These are phyloP conservation scores for Syzygium malaccense DNA, from an alignment of 441 rosid species.

Conservation along the genomic window DNA sequence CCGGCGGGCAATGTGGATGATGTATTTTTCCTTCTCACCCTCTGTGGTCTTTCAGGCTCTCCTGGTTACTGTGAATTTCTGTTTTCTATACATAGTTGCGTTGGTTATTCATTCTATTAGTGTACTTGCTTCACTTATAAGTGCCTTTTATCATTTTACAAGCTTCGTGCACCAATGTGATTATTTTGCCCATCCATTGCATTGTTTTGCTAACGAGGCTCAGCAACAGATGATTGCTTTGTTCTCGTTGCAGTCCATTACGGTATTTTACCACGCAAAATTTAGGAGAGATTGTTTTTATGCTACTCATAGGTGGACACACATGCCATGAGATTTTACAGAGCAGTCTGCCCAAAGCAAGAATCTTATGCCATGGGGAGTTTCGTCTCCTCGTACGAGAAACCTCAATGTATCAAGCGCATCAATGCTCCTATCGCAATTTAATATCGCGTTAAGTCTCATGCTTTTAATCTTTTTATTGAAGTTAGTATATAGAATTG, in stretches of 20 bases:
- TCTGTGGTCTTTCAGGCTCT: background rate
- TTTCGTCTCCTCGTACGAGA: background rate
- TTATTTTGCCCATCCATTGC: background rate
- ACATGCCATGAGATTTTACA: background rate
- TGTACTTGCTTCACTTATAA: background rate
- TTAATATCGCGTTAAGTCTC: background rate
- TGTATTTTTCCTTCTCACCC: background rate
- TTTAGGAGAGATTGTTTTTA: background rate
- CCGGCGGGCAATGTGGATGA: background rate
- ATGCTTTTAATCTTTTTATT: background rate
- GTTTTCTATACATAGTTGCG: background rate
- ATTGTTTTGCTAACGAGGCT: background rate
- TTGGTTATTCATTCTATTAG: background rate
- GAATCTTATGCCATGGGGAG: background rate
- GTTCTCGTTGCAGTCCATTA: background rate
- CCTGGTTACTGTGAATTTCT: background rate
- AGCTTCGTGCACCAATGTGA: background rate
- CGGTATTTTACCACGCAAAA: background rate
- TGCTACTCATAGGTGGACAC: background rate
- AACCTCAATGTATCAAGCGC: background rate
- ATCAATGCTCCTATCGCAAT: background rate
- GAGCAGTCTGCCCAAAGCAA: background rate
- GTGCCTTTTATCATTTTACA: background rate
- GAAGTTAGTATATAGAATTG: background rate
- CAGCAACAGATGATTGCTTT: background rate